These are phyloP conservation scores for Clitocybe nebularis DNA, from an alignment of 1,284 basidiomycete species.

Conservation along the genomic window DNA sequence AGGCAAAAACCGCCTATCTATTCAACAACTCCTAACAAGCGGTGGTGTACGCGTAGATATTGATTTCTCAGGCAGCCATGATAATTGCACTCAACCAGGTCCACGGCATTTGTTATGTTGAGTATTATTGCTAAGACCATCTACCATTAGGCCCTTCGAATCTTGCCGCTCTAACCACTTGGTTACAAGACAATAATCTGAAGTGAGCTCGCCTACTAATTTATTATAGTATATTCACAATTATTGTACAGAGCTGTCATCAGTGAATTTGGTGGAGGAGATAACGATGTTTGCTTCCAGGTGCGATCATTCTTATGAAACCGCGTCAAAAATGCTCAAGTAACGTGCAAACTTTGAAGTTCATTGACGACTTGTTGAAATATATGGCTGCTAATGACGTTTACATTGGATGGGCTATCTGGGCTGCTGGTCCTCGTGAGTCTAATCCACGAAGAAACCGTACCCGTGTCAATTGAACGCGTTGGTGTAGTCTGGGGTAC, in stretches of 20 bases:
- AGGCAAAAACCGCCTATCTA: conserved; percentile 3
- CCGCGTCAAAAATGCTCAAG: background rate
- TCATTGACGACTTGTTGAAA: conserved; percentile 34
- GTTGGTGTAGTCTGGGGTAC: conserved; percentile 44
- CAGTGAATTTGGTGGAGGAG: conserved; percentile 41
- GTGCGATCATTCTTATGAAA: conserved; percentile 15
- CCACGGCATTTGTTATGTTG: background rate
- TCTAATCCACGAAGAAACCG: too few relatives aligned
- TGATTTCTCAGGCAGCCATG: conserved; percentile 41
- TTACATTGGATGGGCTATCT: conserved; percentile 44
- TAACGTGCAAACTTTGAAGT: conserved; percentile 16
- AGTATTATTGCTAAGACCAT: background rate
- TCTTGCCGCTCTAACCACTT: conserved; percentile 36
- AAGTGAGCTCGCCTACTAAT: conserved; percentile 26
- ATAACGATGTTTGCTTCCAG: conserved; percentile 38
- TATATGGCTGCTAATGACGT: conserved; percentile 39
- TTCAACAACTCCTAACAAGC: background rate
- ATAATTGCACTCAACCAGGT: conserved; percentile 38
- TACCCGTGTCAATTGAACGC: too few relatives aligned
- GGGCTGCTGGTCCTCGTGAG: conserved; percentile 46
- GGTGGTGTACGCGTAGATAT: conserved; percentile 28
- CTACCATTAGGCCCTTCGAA: conserved; percentile 32
- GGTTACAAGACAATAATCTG: conserved; percentile 38
- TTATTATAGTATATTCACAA: background rate
- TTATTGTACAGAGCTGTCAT: conserved; percentile 33